Conservation (phyloP, 202 grass and related monocot genomes). For the Cymbopogon flexuosus region DNA sequence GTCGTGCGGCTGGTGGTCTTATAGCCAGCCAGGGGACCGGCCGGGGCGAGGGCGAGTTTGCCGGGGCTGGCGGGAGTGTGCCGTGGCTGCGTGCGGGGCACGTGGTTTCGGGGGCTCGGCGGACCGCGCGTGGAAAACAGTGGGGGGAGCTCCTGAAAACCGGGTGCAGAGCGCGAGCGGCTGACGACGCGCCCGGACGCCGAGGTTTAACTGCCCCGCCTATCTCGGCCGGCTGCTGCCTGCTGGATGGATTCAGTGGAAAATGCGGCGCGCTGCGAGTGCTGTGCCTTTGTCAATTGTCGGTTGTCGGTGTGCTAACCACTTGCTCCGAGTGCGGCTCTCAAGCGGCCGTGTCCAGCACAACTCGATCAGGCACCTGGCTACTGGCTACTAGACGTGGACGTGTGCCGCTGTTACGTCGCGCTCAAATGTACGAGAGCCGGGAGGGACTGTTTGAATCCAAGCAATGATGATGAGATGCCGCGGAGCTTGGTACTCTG, state of each 20-base stretch:
- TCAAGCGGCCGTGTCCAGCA: background rate
- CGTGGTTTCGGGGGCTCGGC: conserved; percentile 4
- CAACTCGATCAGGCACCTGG: background rate
- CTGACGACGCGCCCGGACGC: background rate
- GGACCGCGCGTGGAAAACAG: conserved; percentile 9
- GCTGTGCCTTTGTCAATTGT: background rate
- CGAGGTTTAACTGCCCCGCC: background rate
- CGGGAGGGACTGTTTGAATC: background rate
- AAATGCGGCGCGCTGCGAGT: background rate
- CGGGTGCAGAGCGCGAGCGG: conserved; percentile 22
- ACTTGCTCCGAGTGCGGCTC: background rate
- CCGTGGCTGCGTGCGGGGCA: background rate
- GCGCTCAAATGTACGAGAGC: background rate
- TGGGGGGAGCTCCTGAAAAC: conserved; percentile 30
- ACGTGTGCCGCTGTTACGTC: background rate
- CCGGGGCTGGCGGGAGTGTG: background rate
- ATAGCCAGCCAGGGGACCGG: background rate
- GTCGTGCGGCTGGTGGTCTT: background rate
- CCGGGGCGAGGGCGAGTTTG: background rate
- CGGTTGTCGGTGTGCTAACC: background rate
- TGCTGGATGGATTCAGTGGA: too few species aligned
- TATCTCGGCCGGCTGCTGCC: background rate
- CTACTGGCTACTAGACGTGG: background rate
- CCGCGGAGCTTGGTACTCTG: background rate
- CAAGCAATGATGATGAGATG: background rate